Conservation (phyloP, 805 yeast genomes). For the Ogataea glucozyma region DNA sequence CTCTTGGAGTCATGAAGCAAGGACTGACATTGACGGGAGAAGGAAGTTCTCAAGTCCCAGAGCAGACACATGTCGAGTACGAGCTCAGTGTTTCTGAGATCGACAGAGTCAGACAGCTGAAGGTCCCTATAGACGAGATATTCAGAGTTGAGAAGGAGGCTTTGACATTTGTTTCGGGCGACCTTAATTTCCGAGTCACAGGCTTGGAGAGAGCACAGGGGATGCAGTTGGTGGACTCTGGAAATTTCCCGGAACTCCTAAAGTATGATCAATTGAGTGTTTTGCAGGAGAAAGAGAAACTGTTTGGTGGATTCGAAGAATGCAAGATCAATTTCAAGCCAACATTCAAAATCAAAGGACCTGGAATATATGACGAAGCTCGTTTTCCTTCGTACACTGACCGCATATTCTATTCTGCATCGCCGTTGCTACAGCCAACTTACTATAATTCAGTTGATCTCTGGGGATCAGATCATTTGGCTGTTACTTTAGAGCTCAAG, state of each 20-base stretch:
- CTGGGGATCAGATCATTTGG: constrained; percentile 54
- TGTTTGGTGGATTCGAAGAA: constrained; percentile 50
- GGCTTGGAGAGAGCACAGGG: constrained; percentile 24
- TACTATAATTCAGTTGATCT: constrained; percentile 27
- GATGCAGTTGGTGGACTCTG: constrained; percentile 20
- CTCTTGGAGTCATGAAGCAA: constrained; percentile 10
- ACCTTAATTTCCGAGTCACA: constrained; percentile 50
- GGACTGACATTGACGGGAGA: constrained; percentile 20
- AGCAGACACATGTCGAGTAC: constrained; percentile 4
- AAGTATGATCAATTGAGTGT: constrained; percentile 45
- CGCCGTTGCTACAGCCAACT: constrained; percentile 15
- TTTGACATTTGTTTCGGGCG: constrained; percentile 48
- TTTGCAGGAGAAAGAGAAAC: constrained; percentile 35
- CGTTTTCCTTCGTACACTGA: constrained; percentile 63
- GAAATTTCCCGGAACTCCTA: constrained; percentile 38
- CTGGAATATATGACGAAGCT: constrained; percentile 31
- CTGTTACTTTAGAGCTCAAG: constrained; percentile 45
- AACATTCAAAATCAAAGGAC: constrained; percentile 46
- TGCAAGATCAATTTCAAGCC: constrained; percentile 51
- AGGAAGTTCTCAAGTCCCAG: not conserved
- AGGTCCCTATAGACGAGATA: constrained; percentile 14
- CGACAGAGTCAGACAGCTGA: constrained; percentile 8
- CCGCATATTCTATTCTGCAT: constrained; percentile 45
- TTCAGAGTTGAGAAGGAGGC: constrained; percentile 21
- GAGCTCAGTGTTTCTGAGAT: constrained; percentile 22